These are phyloP conservation scores for Tulasnella sp. DNA, from an alignment of 768 basidiomycete genomes.

Conservation along the genomic window DNA sequence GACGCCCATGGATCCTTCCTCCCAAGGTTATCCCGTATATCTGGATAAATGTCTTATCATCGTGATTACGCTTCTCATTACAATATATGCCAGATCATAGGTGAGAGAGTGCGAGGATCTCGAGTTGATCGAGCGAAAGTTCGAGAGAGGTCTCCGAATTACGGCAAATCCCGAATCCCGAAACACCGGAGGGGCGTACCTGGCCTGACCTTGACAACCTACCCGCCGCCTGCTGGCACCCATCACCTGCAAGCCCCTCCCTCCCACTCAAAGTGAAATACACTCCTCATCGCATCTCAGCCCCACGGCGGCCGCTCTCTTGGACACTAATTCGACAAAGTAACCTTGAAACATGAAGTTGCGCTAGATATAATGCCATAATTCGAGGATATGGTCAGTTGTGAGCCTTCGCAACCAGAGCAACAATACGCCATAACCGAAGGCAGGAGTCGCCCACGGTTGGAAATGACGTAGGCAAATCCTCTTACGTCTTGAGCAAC, in stretches of 20 bases:
- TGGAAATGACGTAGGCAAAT: no score
- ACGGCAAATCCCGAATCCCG: neutral
- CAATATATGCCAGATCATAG: neutral
- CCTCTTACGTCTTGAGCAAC: no score
- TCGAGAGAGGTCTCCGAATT: neutral
- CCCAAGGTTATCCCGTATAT: neutral
- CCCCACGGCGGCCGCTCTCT: neutral
- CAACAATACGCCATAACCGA: no score
- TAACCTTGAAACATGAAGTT: no score
- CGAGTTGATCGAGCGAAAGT: neutral
- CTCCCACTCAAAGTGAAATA: neutral
- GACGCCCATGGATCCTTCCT: neutral
- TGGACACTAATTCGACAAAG: no score
- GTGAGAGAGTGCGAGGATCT: neutral
- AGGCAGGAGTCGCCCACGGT: no score
- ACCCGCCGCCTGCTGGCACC: no score
- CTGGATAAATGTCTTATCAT: neutral
- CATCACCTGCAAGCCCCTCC: neutral
- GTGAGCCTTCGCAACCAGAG: no score
- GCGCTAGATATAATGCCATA: no score
- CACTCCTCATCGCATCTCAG: neutral
- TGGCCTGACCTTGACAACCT: neutral
- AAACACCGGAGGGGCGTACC: neutral
- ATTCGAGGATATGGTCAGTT: no score
- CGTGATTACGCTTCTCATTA: neutral